Evolutionary conservation across 495 filamentous ascomycete genomes (phyloP).

Genomic region (Melanomma pulvis-pyrius): DNA sequence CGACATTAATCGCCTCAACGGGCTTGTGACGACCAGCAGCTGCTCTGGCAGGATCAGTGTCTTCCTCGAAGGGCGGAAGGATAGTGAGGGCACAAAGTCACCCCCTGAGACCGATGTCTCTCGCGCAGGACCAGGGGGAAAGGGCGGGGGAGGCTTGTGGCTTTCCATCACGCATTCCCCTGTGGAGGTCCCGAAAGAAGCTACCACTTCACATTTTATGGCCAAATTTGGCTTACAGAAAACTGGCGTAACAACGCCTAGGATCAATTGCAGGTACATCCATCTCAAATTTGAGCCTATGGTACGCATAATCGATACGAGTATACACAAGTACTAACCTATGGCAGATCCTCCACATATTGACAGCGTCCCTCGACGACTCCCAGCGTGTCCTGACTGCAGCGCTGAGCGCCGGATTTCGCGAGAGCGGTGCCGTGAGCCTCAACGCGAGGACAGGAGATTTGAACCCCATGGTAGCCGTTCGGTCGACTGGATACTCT

Average conservation of each 20-base stretch:
- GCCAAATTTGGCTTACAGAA: conserved; percentile 16
- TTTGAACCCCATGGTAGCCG: conserved; percentile 66
- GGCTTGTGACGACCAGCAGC: conserved; percentile 86
- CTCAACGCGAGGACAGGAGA: conserved; percentile 50
- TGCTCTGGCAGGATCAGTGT: conserved; percentile 84
- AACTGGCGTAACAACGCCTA: conserved; percentile 1
- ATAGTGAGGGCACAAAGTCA: neutral
- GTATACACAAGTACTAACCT: conserved; percentile 14
- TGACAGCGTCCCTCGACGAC: conserved; percentile 69
- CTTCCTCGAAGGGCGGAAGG: conserved; percentile 76
- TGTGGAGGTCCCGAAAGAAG: conserved; percentile 47
- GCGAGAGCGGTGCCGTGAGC: conserved; percentile 78
- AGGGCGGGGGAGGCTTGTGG: conserved; percentile 74
- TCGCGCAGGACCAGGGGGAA: conserved; percentile 61
- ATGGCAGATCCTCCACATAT: conserved; percentile 80
- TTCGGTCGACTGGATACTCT: conserved; percentile 76
- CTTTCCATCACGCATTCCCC: conserved; percentile 85
- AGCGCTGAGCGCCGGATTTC: conserved; percentile 79
- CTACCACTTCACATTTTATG: conserved; percentile 1
- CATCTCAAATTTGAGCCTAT: conserved; percentile 95
- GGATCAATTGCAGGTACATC: conserved; percentile 53
- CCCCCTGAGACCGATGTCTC: neutral
- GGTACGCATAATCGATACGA: conserved; percentile 56
- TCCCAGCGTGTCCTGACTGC: conserved; percentile 73
- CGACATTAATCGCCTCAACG: conserved; percentile 71